Conservation (phyloP, 345 rosid species). For the Raphanus raphanistrum region DNA sequence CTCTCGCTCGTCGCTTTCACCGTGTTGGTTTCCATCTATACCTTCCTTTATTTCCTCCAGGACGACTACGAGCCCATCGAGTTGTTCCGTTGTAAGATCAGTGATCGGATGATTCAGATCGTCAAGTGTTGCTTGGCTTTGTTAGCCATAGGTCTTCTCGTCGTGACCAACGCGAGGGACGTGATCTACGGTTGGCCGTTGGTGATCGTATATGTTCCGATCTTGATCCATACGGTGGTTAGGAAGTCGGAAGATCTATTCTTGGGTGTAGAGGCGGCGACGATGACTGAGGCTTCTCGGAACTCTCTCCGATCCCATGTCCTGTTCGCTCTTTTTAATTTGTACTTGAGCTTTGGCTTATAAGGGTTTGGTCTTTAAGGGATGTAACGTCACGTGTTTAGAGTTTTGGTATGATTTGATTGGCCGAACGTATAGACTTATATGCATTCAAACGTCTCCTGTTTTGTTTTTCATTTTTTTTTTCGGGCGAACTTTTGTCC, state of each 20-base stretch:
- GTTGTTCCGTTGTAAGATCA: constrained; percentile 49
- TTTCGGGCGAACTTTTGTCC: neutral
- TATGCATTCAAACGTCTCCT: neutral
- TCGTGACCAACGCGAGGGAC: constrained; percentile 56
- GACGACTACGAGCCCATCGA: constrained; percentile 67
- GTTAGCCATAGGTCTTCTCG: constrained; percentile 54
- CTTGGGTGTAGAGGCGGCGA: constrained; percentile 57
- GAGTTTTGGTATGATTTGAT: neutral
- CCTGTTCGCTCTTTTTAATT: neutral
- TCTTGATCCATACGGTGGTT: constrained; percentile 61
- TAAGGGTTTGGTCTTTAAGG: neutral
- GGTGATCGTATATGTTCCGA: constrained; percentile 51
- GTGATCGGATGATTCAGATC: constrained; percentile 34
- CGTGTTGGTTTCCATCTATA: constrained; percentile 59
- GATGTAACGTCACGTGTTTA: too few relatives aligned
- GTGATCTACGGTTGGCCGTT: constrained; percentile 52
- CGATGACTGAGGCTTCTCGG: constrained; percentile 10
- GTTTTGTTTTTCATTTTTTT: neutral
- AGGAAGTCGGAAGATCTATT: constrained; percentile 72
- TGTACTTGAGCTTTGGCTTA: neutral
- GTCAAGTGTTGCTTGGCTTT: constrained; percentile 42
- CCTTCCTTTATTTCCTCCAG: constrained; percentile 65
- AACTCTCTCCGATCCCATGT: neutral
- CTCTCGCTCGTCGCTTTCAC: constrained; percentile 67
- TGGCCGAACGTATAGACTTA: neutral